Percentiles rank a stretch among this genome's conserved stretches.
Evolutionary conservation across 257 asterid species (phyloP).

Genomic region (Plantago ovata): DNA sequence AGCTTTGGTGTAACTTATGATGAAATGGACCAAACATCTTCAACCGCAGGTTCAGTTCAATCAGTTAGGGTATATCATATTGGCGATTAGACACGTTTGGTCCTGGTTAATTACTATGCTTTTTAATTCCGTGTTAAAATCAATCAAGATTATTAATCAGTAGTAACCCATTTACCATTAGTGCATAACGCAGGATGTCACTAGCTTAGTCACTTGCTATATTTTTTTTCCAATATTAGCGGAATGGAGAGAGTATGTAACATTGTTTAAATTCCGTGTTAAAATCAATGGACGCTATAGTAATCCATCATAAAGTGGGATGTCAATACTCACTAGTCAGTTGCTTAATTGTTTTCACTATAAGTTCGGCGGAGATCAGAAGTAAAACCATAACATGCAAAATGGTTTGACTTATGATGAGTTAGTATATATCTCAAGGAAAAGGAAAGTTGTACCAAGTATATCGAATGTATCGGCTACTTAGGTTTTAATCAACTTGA

Average conservation of each 20-base stretch:
- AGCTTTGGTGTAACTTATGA: constrained; percentile 8
- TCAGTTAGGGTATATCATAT: not conserved
- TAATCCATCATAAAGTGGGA: too few relatives aligned
- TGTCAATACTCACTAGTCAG: too few relatives aligned
- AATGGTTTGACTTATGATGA: constrained; percentile 4
- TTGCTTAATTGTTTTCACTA: too few relatives aligned
- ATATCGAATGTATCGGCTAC: not conserved
- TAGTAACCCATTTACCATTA: not conserved
- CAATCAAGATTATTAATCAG: too few relatives aligned
- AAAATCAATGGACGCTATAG: too few relatives aligned
- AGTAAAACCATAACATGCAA: not conserved
- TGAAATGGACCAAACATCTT: not conserved
- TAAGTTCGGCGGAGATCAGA: not conserved
- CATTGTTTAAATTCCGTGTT: too few relatives aligned
- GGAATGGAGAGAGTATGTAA: too few relatives aligned
- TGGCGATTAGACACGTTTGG: not conserved
- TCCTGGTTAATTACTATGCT: not conserved
- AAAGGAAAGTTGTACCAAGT: too few relatives aligned
- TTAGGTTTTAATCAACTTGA: constrained; percentile 3
- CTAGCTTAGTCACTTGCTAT: not conserved
- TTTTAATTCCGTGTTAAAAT: too few relatives aligned
- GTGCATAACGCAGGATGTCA: not conserved
- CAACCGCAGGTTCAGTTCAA: not conserved
- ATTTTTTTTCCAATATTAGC: too few relatives aligned
- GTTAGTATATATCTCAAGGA: too few relatives aligned